A percentile compares a stretch with the other conserved stretches of the same genome.
Evolutionary conservation across 805 yeast genomes (phyloP).

Genomic region (Clavispora fructus): DNA sequence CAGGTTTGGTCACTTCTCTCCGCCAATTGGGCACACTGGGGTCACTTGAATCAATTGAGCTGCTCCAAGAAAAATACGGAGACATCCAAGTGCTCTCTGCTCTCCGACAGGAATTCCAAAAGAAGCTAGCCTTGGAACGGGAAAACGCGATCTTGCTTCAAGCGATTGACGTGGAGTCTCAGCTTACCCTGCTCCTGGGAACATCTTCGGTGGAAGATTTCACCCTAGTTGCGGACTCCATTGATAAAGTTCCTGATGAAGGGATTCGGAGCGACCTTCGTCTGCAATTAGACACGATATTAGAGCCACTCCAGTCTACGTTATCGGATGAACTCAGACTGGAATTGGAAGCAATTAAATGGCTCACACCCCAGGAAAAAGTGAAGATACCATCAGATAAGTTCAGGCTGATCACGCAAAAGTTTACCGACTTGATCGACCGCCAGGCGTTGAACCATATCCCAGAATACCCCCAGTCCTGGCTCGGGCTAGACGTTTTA

Average conservation of each 20-base stretch:
- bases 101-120: constrained; percentile 2
- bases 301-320: constrained; percentile 1
- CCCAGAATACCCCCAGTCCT: constrained; percentile 30
- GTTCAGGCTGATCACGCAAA: constrained; percentile 4
- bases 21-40: neutral
- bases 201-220: constrained; percentile 10
- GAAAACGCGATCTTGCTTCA: constrained; percentile 2
- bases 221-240: constrained; percentile 6
- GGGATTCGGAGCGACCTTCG: neutral
- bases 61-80: constrained; percentile 2
- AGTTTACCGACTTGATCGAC: constrained; percentile 16
- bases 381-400: constrained; percentile 10
- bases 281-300: constrained; percentile 5
- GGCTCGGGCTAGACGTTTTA: constrained; percentile 50
- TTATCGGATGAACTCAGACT: constrained; percentile 11
- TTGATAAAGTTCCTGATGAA: neutral
- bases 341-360: constrained; percentile 14
- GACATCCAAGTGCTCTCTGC: constrained; percentile 2
- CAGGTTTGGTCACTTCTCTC: constrained; percentile 6
- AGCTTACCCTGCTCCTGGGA: neutral
- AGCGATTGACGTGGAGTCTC: neutral
- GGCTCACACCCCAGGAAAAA: constrained; percentile 19
- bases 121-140: constrained; percentile 5
- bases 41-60: neutral
- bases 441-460: constrained; percentile 27